A percentile compares a stretch with the other conserved stretches of the same genome.
phyloP scores from a whole-genome alignment of 2,329 filamentous ascomycete species.

The Capronia coronata region DNA sequence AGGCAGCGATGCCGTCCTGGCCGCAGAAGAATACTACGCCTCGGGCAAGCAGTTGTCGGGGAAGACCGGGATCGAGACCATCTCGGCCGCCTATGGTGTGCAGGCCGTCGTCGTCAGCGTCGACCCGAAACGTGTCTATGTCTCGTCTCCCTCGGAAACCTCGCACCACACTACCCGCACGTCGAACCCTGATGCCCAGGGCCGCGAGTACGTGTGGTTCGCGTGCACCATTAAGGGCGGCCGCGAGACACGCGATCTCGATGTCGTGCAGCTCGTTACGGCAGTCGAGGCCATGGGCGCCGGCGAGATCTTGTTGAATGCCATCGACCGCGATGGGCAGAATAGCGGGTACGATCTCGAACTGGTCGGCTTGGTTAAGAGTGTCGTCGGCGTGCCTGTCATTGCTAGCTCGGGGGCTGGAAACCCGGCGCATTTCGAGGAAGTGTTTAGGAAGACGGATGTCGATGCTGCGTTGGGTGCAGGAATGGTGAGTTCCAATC shows the following conservation, averaged over 20 bases:
- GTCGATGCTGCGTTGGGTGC: slow-evolving; percentile 92
- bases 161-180: slow-evolving; percentile 72
- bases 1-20: slow-evolving; percentile 86
- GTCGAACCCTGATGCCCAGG: slow-evolving; percentile 57
- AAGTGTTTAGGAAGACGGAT: slow-evolving; percentile 78
- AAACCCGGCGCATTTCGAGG: slow-evolving; percentile 75
- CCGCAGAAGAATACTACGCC: slow-evolving; percentile 83
- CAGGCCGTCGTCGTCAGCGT: slow-evolving; percentile 95
- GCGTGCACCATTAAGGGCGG: slow-evolving; percentile 96
- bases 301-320: slow-evolving; percentile 92
- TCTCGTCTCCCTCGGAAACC: slow-evolving; percentile 57
- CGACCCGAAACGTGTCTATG: slow-evolving; percentile 87
- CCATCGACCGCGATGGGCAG: slow-evolving; percentile 93
- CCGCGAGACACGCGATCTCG: slow-evolving; percentile 85
- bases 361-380: slow-evolving; percentile 81
- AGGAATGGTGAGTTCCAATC: slow-evolving; percentile 61
- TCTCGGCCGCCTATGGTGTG: slow-evolving; percentile 86
- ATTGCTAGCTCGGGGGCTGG: slow-evolving; percentile 93
- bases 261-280: slow-evolving; percentile 78
- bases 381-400: slow-evolving; percentile 80
- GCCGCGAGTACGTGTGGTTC: slow-evolving; percentile 87
- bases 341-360: slow-evolving; percentile 94
- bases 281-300: slow-evolving; percentile 95
- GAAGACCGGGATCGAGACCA: slow-evolving; percentile 89
- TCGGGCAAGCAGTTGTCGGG: slow-evolving; percentile 63